Evolutionary conservation across 176 grass and related monocot genomes (phyloP).

Genomic region (Cenchrus purpureus): DNA sequence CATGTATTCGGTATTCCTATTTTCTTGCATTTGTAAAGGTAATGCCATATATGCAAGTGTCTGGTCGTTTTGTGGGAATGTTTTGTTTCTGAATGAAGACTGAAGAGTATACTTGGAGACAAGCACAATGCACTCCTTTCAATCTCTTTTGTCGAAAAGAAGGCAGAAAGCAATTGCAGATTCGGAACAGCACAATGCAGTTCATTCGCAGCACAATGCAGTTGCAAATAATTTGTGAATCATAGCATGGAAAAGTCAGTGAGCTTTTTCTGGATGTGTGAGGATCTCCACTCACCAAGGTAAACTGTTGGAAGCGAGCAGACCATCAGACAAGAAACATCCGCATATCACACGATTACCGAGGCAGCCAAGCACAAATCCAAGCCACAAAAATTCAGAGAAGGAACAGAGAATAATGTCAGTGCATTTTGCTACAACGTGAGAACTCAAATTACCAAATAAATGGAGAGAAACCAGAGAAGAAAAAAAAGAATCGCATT

Average conservation of each 20-base stretch:
- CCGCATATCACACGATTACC: slow-evolving; percentile 42
- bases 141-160: slow-evolving; percentile 1
- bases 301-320: slow-evolving; percentile 66
- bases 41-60: not conserved
- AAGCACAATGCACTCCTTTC: slow-evolving; percentile 11
- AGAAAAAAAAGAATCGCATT: not conserved
- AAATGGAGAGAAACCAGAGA: not conserved
- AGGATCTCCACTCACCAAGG: slow-evolving; percentile 74
- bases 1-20: not conserved
- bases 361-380: slow-evolving; percentile 32
- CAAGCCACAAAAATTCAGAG: not conserved
- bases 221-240: slow-evolving; percentile 24
- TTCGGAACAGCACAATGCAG: slow-evolving; percentile 7
- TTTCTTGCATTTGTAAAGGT: not conserved
- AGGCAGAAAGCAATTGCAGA: not conserved
- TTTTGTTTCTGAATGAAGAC: not conserved
- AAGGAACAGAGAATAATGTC: slow-evolving; percentile 44
- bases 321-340: slow-evolving; percentile 43
- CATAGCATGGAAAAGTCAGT: slow-evolving; percentile 32
- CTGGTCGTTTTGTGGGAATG: not conserved
- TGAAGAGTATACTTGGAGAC: not conserved
- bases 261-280: slow-evolving; percentile 31
- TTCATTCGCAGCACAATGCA: not conserved
- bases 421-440: slow-evolving; percentile 24
- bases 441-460: not conserved